Evolutionary conservation across 192 early-diverging fungal species (phyloP).

Genomic region (Backusella mclennaniae): DNA sequence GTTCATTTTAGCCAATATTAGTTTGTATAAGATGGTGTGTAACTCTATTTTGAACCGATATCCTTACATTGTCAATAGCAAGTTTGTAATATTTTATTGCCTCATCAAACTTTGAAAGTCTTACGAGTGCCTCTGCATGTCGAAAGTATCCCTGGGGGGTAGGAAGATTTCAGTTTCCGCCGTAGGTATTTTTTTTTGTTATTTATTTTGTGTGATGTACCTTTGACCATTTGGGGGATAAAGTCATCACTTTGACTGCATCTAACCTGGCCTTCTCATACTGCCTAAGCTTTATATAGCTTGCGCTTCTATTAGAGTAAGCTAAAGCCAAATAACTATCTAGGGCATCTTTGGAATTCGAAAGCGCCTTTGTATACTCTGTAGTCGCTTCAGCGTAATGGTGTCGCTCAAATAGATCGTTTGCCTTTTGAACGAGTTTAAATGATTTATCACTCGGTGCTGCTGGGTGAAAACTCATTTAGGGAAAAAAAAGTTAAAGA

Average conservation of each 20-base stretch:
- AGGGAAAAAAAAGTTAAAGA: constrained; percentile 3
- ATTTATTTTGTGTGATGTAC: constrained; percentile 16
- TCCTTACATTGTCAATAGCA: constrained; percentile 37
- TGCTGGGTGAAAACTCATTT: constrained; percentile 6
- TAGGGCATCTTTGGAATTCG: constrained; percentile 30
- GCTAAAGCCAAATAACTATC: constrained; percentile 38
- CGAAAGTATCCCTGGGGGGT: constrained; percentile 58
- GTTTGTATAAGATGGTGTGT: not conserved
- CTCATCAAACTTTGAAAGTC: constrained; percentile 46
- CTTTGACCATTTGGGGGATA: constrained; percentile 39
- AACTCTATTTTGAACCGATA: not conserved
- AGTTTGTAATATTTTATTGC: constrained; percentile 44
- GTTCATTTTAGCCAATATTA: not conserved
- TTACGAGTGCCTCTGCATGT: constrained; percentile 54
- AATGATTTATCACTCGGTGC: constrained; percentile 32
- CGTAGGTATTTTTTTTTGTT: constrained; percentile 1
- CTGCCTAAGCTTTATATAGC: constrained; percentile 21
- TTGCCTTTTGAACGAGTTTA: constrained; percentile 37
- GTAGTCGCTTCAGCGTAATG: constrained; percentile 47
- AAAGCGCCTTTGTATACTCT: constrained; percentile 39
- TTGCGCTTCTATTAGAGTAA: constrained; percentile 39
- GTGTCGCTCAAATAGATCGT: constrained; percentile 53
- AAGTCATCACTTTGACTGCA: constrained; percentile 32
- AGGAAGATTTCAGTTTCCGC: constrained; percentile 39
- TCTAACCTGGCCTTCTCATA: constrained; percentile 13